These are phyloP conservation scores for Sambucus nigra DNA, from an alignment of 129 eudicot species.

Conservation along the genomic window DNA sequence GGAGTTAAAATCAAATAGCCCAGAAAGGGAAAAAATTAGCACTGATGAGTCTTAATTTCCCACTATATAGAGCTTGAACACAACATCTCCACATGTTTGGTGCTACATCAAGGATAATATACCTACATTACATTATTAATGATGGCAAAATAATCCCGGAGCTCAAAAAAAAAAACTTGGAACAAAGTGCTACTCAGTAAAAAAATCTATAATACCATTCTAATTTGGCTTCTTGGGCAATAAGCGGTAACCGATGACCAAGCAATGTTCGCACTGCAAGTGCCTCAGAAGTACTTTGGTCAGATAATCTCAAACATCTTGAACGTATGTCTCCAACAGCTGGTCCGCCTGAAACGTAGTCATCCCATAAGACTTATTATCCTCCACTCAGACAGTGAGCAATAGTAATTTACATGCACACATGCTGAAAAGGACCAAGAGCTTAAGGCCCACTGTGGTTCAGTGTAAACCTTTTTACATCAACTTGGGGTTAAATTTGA, in stretches of 20 bases:
- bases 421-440: background rate
- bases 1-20: too few species aligned
- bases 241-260: conserved; percentile 80
- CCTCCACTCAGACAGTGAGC: too few species aligned
- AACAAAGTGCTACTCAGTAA: background rate
- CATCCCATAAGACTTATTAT: background rate
- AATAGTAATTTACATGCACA: background rate
- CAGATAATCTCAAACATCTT: conserved; percentile 84
- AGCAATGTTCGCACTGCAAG: conserved; percentile 82
- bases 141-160: background rate
- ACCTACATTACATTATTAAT: background rate
- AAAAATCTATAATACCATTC: conserved; percentile 51
- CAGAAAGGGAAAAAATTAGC: too few species aligned
- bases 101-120: background rate
- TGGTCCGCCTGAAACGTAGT: conserved; percentile 70
- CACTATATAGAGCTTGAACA: background rate
- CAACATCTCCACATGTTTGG: background rate
- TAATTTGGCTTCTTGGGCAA: conserved; percentile 58
- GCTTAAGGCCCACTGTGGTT: too few species aligned
- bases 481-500: too few species aligned
- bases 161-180: background rate
- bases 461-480: too few species aligned
- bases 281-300: conserved; percentile 87
- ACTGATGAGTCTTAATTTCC: background rate
- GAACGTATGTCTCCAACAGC: conserved; percentile 99